phyloP scores from a whole-genome alignment of 2,329 filamentous ascomycete genomes.

The Cyclaneusma minus region DNA sequence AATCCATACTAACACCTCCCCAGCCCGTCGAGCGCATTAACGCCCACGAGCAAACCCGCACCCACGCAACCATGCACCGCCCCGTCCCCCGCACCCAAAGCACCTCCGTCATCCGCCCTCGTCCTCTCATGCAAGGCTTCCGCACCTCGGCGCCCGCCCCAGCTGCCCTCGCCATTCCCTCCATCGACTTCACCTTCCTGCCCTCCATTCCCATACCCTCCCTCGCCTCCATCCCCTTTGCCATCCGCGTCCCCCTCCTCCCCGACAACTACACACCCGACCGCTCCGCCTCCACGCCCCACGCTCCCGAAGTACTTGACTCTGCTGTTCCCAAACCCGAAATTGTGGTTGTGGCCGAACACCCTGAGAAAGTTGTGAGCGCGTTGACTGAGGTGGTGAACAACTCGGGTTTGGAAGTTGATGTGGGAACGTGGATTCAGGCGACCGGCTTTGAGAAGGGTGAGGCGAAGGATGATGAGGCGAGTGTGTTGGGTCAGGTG shows the following conservation, averaged over 20 bases:
- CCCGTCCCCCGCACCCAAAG: constrained; percentile 19
- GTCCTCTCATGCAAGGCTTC: constrained; percentile 51
- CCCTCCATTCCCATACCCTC: constrained; percentile 26
- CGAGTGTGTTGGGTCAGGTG: constrained; percentile 35
- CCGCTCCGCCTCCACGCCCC: constrained; percentile 15
- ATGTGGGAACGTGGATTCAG: constrained; percentile 39
- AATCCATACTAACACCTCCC: not conserved
- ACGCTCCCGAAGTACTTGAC: constrained; percentile 27
- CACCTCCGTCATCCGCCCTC: constrained; percentile 25
- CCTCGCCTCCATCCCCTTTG: constrained; percentile 14
- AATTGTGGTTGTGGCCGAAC: constrained; percentile 38
- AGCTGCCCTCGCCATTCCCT: constrained; percentile 17
- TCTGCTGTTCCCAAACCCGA: constrained; percentile 25
- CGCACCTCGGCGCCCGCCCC: constrained; percentile 27
- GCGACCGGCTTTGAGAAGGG: constrained; percentile 22
- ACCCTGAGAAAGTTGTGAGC: constrained; percentile 35
- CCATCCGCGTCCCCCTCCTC: constrained; percentile 40
- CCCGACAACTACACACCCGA: constrained; percentile 36
- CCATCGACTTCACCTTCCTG: constrained; percentile 38
- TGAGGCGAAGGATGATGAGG: constrained; percentile 17
- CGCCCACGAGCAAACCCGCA: constrained; percentile 11
- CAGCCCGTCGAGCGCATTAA: constrained; percentile 15
- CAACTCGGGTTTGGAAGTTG: constrained; percentile 28
- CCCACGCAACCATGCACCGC: constrained; percentile 14
- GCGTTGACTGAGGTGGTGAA: constrained; percentile 42